Conservation (phyloP, 1,139 yeast species). For the Geotrichum macrosporum region DNA sequence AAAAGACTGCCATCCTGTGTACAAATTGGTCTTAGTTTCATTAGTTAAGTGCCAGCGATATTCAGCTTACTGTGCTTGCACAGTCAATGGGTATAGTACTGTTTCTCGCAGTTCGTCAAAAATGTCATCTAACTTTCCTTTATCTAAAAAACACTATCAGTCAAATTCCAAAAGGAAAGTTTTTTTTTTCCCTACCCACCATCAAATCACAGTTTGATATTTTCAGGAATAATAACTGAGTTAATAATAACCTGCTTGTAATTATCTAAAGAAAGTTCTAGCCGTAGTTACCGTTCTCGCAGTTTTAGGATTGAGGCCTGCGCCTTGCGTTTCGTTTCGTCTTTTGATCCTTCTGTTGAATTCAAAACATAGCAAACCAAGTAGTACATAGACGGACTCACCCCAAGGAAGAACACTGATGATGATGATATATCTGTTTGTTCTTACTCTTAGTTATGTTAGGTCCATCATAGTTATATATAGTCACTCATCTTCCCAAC, state of each 20-base stretch:
- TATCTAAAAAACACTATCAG: conserved; percentile 45
- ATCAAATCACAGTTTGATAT: conserved; percentile 66
- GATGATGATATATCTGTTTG: too few relatives aligned
- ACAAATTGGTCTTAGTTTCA: conserved; percentile 49
- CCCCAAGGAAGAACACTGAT: conserved; percentile 74
- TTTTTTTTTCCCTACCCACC: conserved; percentile 44
- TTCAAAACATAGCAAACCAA: conserved; percentile 50
- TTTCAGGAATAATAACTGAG: conserved; percentile 79
- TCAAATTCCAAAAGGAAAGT: background rate
- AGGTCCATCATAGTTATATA: too few relatives aligned
- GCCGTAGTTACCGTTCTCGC: conserved; percentile 54
- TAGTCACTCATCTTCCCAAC: too few relatives aligned
- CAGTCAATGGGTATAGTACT: conserved; percentile 82
- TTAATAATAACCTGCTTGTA: conserved; percentile 73
- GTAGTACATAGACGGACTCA: conserved; percentile 76
- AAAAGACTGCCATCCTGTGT: conserved; percentile 60
- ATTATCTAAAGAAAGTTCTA: conserved; percentile 58
- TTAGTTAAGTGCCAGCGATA: background rate
- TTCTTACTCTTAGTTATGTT: too few relatives aligned
- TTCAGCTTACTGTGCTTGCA: conserved; percentile 36
- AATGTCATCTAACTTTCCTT: conserved; percentile 81
- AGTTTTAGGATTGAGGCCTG: conserved; percentile 57
- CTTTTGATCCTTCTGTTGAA: conserved; percentile 24
- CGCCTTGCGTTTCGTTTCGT: conserved; percentile 64
- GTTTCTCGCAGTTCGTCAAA: conserved; percentile 82